Percentiles rank a stretch among this genome's conserved stretches.
Evolutionary conservation across 2,329 filamentous ascomycete species (phyloP).

Genomic region (Pestalotiopsis sp.): DNA sequence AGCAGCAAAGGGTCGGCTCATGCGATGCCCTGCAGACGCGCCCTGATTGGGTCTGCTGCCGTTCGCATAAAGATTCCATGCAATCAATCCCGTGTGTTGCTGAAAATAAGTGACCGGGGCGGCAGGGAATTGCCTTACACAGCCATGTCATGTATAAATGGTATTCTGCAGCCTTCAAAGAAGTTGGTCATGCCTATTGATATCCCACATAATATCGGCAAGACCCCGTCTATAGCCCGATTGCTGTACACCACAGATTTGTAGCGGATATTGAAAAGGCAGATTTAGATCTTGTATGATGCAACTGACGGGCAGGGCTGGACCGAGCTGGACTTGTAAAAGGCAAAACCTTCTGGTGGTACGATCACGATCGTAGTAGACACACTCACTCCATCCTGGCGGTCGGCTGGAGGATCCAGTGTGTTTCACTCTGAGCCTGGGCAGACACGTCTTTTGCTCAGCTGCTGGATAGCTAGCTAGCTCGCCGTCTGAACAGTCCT

Average conservation of each 20-base stretch:
- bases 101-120: constrained; percentile 19
- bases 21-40: background rate
- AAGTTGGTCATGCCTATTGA: background rate
- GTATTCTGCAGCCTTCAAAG: background rate
- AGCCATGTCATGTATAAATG: constrained; percentile 5
- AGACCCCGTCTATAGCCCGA: background rate
- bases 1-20: constrained; percentile 4
- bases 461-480: background rate
- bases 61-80: constrained; percentile 25
- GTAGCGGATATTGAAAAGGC: too few relatives aligned
- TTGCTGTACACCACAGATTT: background rate
- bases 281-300: too few relatives aligned
- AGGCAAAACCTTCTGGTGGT: too few relatives aligned
- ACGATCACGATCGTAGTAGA: too few relatives aligned
- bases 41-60: constrained; percentile 8
- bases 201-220: background rate
- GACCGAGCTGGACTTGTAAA: too few relatives aligned
- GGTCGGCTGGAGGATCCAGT: too few relatives aligned
- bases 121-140: constrained; percentile 14
- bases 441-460: too few relatives aligned
- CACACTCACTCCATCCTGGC: too few relatives aligned
- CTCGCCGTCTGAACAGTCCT: background rate
- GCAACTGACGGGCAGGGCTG: too few relatives aligned
- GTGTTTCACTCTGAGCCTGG: too few relatives aligned
- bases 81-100: constrained; percentile 15